Conservation (phyloP, 805 yeast genomes). For the Saturnispora galanensis region DNA sequence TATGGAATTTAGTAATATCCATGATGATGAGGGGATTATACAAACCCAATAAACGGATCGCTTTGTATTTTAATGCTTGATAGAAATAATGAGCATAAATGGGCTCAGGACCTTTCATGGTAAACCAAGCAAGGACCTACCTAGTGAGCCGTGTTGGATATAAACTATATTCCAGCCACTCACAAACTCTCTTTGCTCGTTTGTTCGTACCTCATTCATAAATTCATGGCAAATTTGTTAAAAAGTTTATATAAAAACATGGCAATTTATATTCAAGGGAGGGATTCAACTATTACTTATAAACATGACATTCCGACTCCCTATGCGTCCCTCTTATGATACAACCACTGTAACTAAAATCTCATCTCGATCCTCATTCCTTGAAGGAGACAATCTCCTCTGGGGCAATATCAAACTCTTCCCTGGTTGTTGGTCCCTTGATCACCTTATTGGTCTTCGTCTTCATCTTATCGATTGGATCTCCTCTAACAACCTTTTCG, state of each 20-base stretch:
- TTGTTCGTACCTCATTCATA: no score
- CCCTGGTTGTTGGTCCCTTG: slow-evolving; percentile 30
- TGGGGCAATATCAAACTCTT: slow-evolving; percentile 28
- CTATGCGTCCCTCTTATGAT: no score
- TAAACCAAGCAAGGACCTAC: no score
- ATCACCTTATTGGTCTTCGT: slow-evolving; percentile 68
- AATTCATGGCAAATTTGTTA: background rate
- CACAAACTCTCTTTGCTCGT: no score
- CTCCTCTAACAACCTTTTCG: slow-evolving; percentile 77
- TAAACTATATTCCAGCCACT: no score
- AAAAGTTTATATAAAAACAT: background rate
- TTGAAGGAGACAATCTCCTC: slow-evolving; percentile 18
- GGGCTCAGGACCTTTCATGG: background rate
- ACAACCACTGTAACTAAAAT: no score
- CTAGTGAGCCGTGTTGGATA: no score
- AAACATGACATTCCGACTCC: background rate
- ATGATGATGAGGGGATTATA: slow-evolving; percentile 6
- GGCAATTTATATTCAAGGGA: background rate
- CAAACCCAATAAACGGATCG: background rate
- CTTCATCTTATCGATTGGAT: slow-evolving; percentile 57
- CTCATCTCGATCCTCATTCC: background rate
- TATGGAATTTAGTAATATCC: slow-evolving; percentile 10
- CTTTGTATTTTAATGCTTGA: no score
- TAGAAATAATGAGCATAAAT: no score
- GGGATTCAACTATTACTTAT: background rate